These are phyloP conservation scores for Fusarium robinianum DNA, from an alignment of 2,329 filamentous ascomycete species.

Conservation along the genomic window DNA sequence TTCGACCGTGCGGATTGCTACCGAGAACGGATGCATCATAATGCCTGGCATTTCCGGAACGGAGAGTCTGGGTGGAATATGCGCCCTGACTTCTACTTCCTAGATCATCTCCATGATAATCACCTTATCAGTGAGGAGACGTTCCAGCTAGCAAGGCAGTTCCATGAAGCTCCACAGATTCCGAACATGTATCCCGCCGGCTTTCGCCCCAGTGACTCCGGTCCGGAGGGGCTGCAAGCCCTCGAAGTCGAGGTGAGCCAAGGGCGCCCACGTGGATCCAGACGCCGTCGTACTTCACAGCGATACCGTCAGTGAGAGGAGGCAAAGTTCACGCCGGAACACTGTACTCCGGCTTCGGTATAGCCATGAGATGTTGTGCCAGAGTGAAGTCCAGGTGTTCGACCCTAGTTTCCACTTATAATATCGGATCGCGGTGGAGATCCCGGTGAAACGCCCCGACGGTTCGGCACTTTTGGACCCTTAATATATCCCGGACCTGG, in stretches of 20 bases:
- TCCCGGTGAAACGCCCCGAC: too few relatives aligned
- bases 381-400: not conserved
- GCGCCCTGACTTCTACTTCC: constrained; percentile 48
- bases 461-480: too few relatives aligned
- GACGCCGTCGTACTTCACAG: not conserved
- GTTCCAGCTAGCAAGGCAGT: constrained; percentile 28
- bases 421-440: too few relatives aligned
- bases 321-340: too few relatives aligned
- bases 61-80: constrained; percentile 32
- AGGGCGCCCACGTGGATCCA: constrained; percentile 1
- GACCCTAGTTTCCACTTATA: not conserved
- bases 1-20: constrained; percentile 38
- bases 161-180: constrained; percentile 29
- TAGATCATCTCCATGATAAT: constrained; percentile 43
- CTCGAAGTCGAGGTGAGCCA: constrained; percentile 13
- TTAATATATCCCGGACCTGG: constrained; percentile 1
- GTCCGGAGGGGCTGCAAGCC: not conserved
- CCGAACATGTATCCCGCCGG: constrained; percentile 19
- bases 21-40: constrained; percentile 53
- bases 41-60: constrained; percentile 49
- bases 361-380: too few relatives aligned
- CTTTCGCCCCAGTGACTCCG: constrained; percentile 10
- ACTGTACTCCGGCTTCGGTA: too few relatives aligned
- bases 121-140: constrained; percentile 35
- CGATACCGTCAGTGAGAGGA: constrained; percentile 11